Evolutionary conservation across 257 asterid species (phyloP), one percentile per base, ranked within the genome.

Genomic region (Solanum appendiculatum): DNA sequence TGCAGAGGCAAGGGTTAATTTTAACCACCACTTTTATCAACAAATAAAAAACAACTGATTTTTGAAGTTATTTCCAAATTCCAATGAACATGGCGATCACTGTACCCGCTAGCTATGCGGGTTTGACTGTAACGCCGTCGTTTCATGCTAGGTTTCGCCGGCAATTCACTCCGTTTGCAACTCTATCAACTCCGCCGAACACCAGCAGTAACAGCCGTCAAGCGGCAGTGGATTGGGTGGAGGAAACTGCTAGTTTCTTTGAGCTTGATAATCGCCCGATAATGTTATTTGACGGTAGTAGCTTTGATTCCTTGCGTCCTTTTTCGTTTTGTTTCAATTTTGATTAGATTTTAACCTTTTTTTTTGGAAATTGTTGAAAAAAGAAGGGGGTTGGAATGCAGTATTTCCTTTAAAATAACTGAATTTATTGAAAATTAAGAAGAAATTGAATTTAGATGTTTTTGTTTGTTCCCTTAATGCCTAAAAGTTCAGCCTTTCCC

Each of bases 211-310:
- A 88, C 20, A 33, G 44, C 85, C 68, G 85, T 81, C 40, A 87
- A 9, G 85, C 88, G 66, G 87, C 11, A 21, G 51, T 92, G 89
- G 96, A 93, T 88, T 95, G 95, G 94, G 93, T 86, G 78, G 90
- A 93, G 92, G 98, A 94, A 88, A 94, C 98, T 63, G 80, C 92
- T 23, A 91, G 86, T 89, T 96, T 92, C 92, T 96, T 95, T 92
- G 93, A 93, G 56, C 91, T 87, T 87, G 99, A 96, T 89, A 90
- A 95, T 60, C 95, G 99, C 63, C 99, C 99, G 15, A 96, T 96
- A 90, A 95, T 96, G 99, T 88, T 96, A 74, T 96, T 96, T 86
- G 99, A 96, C 88, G 99, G 98, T 95, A 93, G 72, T 16, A 75
- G 1, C 58, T 27, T 37, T 75, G 13, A 75, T 6, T 39, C 20